Conservation (phyloP, 2,329 filamentous ascomycete species). For the Cryoendolithus antarcticus region DNA sequence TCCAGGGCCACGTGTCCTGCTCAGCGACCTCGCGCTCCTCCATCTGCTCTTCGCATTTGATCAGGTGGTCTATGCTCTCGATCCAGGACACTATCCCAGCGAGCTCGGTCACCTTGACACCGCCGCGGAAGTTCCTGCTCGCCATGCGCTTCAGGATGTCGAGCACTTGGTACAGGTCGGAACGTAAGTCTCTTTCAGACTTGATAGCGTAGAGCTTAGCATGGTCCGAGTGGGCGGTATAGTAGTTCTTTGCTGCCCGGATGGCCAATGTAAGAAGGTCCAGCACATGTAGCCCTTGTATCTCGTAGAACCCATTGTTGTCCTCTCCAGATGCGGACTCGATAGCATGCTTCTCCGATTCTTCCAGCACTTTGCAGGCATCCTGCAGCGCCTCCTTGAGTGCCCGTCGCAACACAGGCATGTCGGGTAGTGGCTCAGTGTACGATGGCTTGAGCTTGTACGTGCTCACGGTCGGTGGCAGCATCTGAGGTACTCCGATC, state of each 20-base stretch:
- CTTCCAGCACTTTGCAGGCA: slow-evolving; percentile 54
- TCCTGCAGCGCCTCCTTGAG: slow-evolving; percentile 56
- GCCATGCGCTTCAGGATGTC: slow-evolving; percentile 90
- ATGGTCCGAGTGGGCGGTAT: slow-evolving; percentile 81
- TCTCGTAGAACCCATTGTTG: slow-evolving; percentile 63
- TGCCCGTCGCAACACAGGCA: slow-evolving; percentile 62
- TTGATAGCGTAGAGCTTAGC: slow-evolving; percentile 77
- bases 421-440: slow-evolving; percentile 71
- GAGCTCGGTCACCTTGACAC: slow-evolving; percentile 67
- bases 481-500: slow-evolving; percentile 48
- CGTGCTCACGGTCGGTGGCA: slow-evolving; percentile 94
- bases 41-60: slow-evolving; percentile 63
- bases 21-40: slow-evolving; percentile 63
- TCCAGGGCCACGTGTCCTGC: slow-evolving; percentile 64
- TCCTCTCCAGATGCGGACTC: slow-evolving; percentile 13
- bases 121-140: slow-evolving; percentile 70
- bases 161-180: slow-evolving; percentile 73
- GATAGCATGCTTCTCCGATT: slow-evolving; percentile 30
- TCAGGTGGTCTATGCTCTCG: slow-evolving; percentile 60
- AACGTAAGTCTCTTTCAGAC: slow-evolving; percentile 71
- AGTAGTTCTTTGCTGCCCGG: slow-evolving; percentile 88
- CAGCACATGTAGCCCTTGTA: slow-evolving; percentile 83
- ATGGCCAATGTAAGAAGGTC: slow-evolving; percentile 94
- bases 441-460: slow-evolving; percentile 78
- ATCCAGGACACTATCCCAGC: slow-evolving; percentile 70